Conservation (phyloP, 2,329 filamentous ascomycete genomes). For the Penicillium hordei region DNA sequence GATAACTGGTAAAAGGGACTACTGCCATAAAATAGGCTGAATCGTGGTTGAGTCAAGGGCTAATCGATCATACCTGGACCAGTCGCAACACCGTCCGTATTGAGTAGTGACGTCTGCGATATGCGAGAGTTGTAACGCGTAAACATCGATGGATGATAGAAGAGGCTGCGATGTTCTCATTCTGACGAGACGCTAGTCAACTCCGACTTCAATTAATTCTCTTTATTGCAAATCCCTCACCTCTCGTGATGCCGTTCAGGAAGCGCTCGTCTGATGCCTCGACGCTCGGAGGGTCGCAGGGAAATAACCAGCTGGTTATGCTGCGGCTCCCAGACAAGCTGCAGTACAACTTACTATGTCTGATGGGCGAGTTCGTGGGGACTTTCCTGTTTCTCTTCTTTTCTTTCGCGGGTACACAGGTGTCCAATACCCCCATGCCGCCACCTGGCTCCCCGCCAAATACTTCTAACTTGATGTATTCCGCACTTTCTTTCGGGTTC, state of each 20-base stretch:
- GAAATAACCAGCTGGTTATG: constrained; percentile 34
- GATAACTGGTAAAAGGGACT: neutral
- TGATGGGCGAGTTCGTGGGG: constrained; percentile 53
- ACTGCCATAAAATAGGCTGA: neutral
- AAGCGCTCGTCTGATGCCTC: constrained; percentile 15
- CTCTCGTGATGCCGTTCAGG: constrained; percentile 11
- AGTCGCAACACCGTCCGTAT: neutral
- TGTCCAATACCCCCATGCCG: constrained; percentile 43
- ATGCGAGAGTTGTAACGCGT: neutral
- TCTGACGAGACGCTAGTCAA: neutral
- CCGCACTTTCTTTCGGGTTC: constrained; percentile 47
- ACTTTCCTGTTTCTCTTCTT: constrained; percentile 54
- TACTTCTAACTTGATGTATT: constrained; percentile 43
- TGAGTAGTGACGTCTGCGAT: constrained; percentile 19
- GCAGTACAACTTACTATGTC: constrained; percentile 50
- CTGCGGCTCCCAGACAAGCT: constrained; percentile 33
- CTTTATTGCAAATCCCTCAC: neutral
- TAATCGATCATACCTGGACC: constrained; percentile 18
- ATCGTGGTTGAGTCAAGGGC: neutral
- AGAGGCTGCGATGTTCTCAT: neutral
- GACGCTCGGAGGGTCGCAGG: constrained; percentile 7
- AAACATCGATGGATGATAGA: neutral
- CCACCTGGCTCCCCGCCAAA: constrained; percentile 35
- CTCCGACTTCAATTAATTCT: neutral
- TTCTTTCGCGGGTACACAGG: constrained; percentile 49